Evolutionary conservation across 495 filamentous ascomycete genomes (phyloP).

Genomic region (Neurospora sp.): DNA sequence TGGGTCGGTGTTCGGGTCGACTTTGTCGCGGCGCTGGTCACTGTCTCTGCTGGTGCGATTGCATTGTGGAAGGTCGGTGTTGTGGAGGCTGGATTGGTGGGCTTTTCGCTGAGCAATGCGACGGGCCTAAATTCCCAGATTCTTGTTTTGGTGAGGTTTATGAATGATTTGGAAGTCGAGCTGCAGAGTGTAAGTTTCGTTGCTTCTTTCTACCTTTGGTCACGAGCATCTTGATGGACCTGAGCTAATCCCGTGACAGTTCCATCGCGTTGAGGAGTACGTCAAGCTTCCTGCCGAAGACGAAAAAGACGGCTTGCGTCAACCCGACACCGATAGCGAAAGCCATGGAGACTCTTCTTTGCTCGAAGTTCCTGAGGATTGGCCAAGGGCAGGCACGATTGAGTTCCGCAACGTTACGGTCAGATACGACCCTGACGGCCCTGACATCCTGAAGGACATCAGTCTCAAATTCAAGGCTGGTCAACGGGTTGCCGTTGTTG

Average conservation of each 20-base stretch:
- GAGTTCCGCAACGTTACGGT: constrained; percentile 41
- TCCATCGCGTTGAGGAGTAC: constrained; percentile 40
- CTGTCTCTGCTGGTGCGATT: constrained; percentile 34
- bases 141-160: constrained; percentile 31
- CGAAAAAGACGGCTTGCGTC: constrained; percentile 12
- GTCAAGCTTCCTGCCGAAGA: constrained; percentile 36
- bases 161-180: constrained; percentile 42
- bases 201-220: neutral
- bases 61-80: constrained; percentile 31
- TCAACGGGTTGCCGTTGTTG: constrained; percentile 45
- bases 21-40: constrained; percentile 37
- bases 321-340: constrained; percentile 11
- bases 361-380: constrained; percentile 23
- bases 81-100: constrained; percentile 35
- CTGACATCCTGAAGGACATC: constrained; percentile 40
- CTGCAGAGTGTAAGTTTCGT: constrained; percentile 30
- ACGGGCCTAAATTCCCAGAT: constrained; percentile 39
- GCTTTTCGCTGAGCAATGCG: constrained; percentile 40
- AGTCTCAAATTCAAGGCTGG: constrained; percentile 41
- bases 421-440: constrained; percentile 36
- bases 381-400: constrained; percentile 37
- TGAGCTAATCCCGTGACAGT: constrained; percentile 12
- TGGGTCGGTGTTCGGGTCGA: constrained; percentile 41
- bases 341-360: constrained; percentile 9
- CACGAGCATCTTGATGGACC: neutral